phyloP scores from a whole-genome alignment of 345 rosid genomes.

The Bretschneidera sinensis region DNA sequence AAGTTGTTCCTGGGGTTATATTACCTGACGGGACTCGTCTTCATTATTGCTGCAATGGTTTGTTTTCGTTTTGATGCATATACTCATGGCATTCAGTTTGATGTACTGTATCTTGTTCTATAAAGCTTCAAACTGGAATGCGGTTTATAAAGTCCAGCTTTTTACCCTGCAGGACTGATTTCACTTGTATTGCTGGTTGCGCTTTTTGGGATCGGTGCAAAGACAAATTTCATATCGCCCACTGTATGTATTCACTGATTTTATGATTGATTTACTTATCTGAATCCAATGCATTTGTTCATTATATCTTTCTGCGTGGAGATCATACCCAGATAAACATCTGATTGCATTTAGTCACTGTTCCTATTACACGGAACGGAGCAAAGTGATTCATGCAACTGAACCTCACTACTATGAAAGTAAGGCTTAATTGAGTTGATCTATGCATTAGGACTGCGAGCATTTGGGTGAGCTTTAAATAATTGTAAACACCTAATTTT shows the following conservation, averaged over 20 bases:
- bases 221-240: conserved; percentile 50
- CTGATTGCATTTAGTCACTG: not conserved
- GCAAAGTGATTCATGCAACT: not conserved
- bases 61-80: not conserved
- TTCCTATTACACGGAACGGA: not conserved
- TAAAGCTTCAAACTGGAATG: not conserved
- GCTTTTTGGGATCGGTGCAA: conserved; percentile 52
- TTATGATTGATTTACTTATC: too few species aligned
- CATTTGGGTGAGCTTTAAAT: too few species aligned
- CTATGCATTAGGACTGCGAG: too few species aligned
- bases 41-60: conserved; percentile 75
- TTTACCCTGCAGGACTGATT: conserved; percentile 41
- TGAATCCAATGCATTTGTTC: too few species aligned
- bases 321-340: not conserved
- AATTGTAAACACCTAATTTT: too few species aligned
- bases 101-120: not conserved
- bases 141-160: not conserved
- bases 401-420: not conserved
- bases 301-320: too few species aligned
- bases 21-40: conserved; percentile 69
- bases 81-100: not conserved
- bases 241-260: conserved; percentile 37
- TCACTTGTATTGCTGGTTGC: conserved; percentile 49
- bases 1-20: conserved; percentile 55
- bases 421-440: not conserved